Conservation (phyloP, 768 basidiomycete genomes). For the Russula sp. region DNA sequence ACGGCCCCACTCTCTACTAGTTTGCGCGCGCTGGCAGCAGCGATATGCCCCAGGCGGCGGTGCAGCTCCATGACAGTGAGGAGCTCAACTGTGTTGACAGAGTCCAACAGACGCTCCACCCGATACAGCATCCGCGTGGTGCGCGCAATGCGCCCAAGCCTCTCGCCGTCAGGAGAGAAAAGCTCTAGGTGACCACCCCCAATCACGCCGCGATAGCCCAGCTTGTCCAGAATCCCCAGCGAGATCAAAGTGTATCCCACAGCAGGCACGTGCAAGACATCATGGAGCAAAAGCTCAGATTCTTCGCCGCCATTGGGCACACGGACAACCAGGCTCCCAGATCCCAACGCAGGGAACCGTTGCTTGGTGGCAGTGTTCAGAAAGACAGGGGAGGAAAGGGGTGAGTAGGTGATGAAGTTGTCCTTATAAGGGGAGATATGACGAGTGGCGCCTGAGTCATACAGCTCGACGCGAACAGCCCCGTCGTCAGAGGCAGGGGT, state of each 20-base stretch:
- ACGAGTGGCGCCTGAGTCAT: neutral
- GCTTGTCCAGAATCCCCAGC: neutral
- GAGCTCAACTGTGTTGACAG: neutral
- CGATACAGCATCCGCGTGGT: neutral
- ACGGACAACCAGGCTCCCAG: neutral
- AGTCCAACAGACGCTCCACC: neutral
- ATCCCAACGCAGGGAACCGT: neutral
- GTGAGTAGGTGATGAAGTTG: neutral
- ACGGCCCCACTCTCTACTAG: constrained; percentile 17
- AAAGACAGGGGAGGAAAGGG: neutral
- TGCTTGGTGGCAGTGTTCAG: neutral
- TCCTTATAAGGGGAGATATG: neutral
- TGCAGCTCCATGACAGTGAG: constrained; percentile 26
- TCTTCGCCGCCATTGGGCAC: neutral
- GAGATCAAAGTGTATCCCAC: neutral
- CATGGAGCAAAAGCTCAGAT: neutral
- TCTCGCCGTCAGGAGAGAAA: too few species aligned
- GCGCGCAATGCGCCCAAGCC: neutral
- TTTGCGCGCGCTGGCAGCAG: constrained; percentile 24
- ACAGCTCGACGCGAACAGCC: neutral
- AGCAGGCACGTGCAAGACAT: neutral
- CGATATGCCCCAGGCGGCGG: constrained; percentile 33
- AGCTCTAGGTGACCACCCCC: neutral
- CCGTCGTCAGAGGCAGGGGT: too few species aligned
- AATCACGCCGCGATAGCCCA: neutral